A percentile compares a stretch with the other conserved stretches of the same genome.
Evolutionary conservation across 352 stramenopile genomes (phyloP).

Genomic region (Pythium plurisporium): DNA sequence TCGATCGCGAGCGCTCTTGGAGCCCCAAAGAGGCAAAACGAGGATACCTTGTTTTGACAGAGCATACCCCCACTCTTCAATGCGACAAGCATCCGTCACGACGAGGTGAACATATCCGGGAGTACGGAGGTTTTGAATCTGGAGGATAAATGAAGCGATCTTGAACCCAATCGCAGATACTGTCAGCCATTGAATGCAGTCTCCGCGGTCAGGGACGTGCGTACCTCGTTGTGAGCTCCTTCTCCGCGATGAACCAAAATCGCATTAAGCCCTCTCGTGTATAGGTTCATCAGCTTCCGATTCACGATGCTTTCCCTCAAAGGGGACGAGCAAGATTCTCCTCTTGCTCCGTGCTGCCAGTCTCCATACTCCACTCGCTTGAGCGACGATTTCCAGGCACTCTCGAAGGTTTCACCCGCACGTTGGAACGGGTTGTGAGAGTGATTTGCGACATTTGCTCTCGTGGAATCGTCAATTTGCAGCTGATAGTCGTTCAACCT

Average conservation of each 20-base stretch:
- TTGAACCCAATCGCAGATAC: not conserved
- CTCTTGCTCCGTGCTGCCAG: slow-evolving; percentile 6
- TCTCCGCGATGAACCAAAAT: slow-evolving; percentile 17
- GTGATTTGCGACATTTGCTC: not conserved
- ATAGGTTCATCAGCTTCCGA: slow-evolving; percentile 13
- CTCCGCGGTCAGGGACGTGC: not conserved
- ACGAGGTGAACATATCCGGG: slow-evolving; percentile 4
- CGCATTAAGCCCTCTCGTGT: slow-evolving; percentile 28
- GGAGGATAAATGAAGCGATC: slow-evolving; percentile 10
- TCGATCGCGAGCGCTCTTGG: not conserved
- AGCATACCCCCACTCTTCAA: slow-evolving; percentile 4
- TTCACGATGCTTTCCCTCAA: slow-evolving; percentile 7
- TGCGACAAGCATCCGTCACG: not conserved
- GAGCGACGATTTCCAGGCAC: slow-evolving; percentile 20
- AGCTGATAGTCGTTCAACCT: not conserved
- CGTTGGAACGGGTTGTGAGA: slow-evolving; percentile 17
- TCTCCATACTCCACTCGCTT: slow-evolving; percentile 19
- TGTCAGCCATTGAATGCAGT: not conserved
- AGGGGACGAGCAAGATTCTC: slow-evolving; percentile 1
- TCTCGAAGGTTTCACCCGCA: slow-evolving; percentile 1
- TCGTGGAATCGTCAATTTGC: not conserved
- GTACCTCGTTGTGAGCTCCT: slow-evolving; percentile 13
- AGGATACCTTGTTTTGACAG: slow-evolving; percentile 1
- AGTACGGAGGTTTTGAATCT: slow-evolving; percentile 4
- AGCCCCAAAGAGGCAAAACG: not conserved